Percentiles rank a stretch among this genome's conserved stretches.
Evolutionary conservation across 176 grass and related monocot genomes (phyloP).

Genomic region (Leersia perrieri): DNA sequence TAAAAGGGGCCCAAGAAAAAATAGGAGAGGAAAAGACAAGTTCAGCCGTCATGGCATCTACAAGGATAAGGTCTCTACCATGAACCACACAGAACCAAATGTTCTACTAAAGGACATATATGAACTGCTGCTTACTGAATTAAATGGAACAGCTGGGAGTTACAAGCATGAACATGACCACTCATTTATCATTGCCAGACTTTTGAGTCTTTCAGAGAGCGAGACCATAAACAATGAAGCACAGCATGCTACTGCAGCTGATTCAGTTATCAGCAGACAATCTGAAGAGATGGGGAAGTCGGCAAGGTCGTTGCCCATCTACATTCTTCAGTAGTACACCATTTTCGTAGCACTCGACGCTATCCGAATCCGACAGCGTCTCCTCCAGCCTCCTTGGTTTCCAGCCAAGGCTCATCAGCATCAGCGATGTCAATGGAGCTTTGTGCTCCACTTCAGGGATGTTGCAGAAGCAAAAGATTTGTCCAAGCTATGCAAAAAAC

Average conservation of each 20-base stretch:
- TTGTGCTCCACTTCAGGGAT: conserved; percentile 12
- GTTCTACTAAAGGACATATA: neutral
- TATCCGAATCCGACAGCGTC: conserved; percentile 22
- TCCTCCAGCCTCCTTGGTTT: conserved; percentile 34
- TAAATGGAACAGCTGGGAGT: neutral
- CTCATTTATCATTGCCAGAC: neutral
- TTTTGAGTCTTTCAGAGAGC: neutral
- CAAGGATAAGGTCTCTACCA: neutral
- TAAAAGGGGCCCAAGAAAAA: no score
- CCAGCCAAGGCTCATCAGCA: conserved; percentile 51
- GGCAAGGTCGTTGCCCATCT: neutral
- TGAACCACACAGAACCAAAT: neutral
- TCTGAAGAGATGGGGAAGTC: conserved; percentile 9
- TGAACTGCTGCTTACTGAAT: neutral
- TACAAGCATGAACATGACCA: neutral
- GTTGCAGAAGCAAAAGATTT: neutral
- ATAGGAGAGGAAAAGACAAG: neutral
- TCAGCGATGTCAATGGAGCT: neutral
- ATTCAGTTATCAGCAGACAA: conserved; percentile 6
- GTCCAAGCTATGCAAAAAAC: neutral
- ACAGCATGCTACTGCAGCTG: neutral
- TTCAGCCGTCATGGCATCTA: neutral
- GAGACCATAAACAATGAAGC: neutral
- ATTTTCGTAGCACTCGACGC: conserved; percentile 32
- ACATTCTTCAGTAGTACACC: conserved; percentile 12